Evolutionary conservation across 805 yeast genomes (phyloP).

Genomic region (Candida broadrunensis): DNA sequence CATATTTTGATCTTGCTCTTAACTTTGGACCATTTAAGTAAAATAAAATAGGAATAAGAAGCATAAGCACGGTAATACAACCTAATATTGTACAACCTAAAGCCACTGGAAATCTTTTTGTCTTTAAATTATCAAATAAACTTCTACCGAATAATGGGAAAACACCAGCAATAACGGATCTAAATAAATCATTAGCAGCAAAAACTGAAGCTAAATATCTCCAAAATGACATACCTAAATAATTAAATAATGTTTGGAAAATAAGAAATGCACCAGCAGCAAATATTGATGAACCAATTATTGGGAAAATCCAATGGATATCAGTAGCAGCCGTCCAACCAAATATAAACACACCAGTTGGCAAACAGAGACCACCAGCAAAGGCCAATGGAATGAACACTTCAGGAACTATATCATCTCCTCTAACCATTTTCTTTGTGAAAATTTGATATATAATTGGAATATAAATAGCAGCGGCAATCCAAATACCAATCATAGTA

Average conservation of each 20-base stretch:
- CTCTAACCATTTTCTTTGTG: conserved; percentile 15
- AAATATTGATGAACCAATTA: conserved; percentile 41
- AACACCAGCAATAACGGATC: conserved; percentile 51
- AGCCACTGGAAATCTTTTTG: conserved; percentile 50
- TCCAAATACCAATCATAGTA: conserved; percentile 42
- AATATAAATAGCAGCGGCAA: conserved; percentile 34
- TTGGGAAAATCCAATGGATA: conserved; percentile 49
- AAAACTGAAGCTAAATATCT: conserved; percentile 50
- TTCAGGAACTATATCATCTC: conserved; percentile 31
- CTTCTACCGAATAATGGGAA: conserved; percentile 63
- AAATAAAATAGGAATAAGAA: conserved; percentile 47
- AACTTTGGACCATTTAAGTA: conserved; percentile 40
- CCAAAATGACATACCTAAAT: conserved; percentile 45
- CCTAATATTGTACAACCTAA: conserved; percentile 52
- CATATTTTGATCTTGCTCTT: conserved; percentile 39
- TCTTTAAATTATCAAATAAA: conserved; percentile 51
- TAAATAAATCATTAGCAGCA: conserved; percentile 50
- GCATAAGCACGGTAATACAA: conserved; percentile 39
- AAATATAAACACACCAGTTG: conserved; percentile 42
- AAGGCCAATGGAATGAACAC: conserved; percentile 36
- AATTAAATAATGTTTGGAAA: conserved; percentile 50
- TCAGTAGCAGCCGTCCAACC: conserved; percentile 44
- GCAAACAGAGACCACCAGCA: conserved; percentile 31
- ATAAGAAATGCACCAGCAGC: conserved; percentile 37
- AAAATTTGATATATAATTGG: conserved; percentile 19